Evolutionary conservation across 164 flowering plant species (phyloP).

Genomic region (Chimonanthus praecox): DNA sequence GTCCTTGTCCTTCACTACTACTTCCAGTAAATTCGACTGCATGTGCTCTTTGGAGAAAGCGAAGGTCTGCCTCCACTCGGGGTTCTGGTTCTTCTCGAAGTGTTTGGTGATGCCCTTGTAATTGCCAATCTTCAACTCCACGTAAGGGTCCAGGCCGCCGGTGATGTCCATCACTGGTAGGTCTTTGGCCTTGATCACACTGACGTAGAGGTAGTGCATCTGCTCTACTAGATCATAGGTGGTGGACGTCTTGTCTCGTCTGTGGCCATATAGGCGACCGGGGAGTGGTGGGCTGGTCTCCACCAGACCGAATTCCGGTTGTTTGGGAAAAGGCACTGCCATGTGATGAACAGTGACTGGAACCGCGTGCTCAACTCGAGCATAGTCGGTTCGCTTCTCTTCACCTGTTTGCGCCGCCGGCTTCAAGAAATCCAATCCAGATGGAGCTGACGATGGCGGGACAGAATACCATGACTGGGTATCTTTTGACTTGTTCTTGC

Average conservation of each 20-base stretch:
- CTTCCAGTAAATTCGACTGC: conserved; percentile 55
- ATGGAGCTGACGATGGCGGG: conserved; percentile 10
- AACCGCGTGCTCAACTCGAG: conserved; percentile 23
- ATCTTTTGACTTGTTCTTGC: conserved; percentile 34
- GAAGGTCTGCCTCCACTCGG: conserved; percentile 64
- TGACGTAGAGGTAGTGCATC: conserved; percentile 71
- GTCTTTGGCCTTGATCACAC: conserved; percentile 68
- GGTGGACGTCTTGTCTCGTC: conserved; percentile 50
- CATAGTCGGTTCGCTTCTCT: conserved; percentile 40
- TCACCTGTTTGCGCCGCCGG: not conserved
- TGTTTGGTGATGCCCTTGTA: conserved; percentile 64
- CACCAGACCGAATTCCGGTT: conserved; percentile 50
- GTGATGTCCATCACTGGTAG: conserved; percentile 70
- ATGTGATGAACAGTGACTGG: conserved; percentile 14
- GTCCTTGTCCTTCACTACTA: conserved; percentile 69
- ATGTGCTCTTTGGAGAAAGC: conserved; percentile 64
- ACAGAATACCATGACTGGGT: conserved; percentile 59
- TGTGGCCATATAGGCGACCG: conserved; percentile 45
- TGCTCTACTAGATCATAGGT: conserved; percentile 81
- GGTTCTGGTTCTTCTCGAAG: conserved; percentile 72
- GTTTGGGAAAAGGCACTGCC: conserved; percentile 35
- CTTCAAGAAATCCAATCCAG: not conserved
- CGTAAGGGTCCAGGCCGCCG: conserved; percentile 78
- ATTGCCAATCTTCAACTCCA: conserved; percentile 85
- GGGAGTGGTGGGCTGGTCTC: conserved; percentile 77